Evolutionary conservation across 179 eudicot species (phyloP), one percentile per base, ranked within the genome.

Genomic region (Heliamphora pulchella): DNA sequence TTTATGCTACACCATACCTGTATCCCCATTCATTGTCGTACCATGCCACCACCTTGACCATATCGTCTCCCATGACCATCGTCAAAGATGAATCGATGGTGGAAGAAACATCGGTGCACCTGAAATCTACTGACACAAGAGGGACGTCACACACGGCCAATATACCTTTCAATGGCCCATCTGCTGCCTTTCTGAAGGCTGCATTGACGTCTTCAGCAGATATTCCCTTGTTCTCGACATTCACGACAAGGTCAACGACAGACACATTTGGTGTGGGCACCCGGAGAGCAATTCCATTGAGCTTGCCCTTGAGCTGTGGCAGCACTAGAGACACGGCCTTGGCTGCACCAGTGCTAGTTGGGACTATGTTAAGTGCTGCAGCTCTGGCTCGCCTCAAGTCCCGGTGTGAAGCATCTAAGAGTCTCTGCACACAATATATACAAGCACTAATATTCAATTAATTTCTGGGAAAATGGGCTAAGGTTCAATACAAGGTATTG

Each of bases 1-100:
- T n/a, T n/a, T n/a, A n/a, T n/a, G n/a, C n/a, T n/a, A n/a, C n/a
- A n/a, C n/a, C 75, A 74, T 71, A 92, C 98, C 98, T 93, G 95
- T 94, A 94, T 79, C 97, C 97, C 98, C 98, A 93, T 80, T 93
- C 97, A 68, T 93, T 91, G 88, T 93, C 97, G 67, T 91, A 91
- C 97, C 95, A 93, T 18, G 97, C 97, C 43, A 91, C 97, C 53
- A 94, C 98, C 91, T 93, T 94, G 69, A 93, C 96, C 99, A 96
- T 96, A 62, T 96, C 99, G 78, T 92, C 99, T 70, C 99, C 99
- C 99, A 94, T 96, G 75, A 96, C 99, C 99, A 96, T 96, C 11
- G 97, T 94, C 83, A 96, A 89, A 18, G 99, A 96, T 8, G 98
- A 88, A 73, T 96, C 99, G 8, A 96, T 89, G 80, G 97, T 91